phyloP scores from a whole-genome alignment of 2,329 filamentous ascomycete species.

The Beauveria australis region DNA sequence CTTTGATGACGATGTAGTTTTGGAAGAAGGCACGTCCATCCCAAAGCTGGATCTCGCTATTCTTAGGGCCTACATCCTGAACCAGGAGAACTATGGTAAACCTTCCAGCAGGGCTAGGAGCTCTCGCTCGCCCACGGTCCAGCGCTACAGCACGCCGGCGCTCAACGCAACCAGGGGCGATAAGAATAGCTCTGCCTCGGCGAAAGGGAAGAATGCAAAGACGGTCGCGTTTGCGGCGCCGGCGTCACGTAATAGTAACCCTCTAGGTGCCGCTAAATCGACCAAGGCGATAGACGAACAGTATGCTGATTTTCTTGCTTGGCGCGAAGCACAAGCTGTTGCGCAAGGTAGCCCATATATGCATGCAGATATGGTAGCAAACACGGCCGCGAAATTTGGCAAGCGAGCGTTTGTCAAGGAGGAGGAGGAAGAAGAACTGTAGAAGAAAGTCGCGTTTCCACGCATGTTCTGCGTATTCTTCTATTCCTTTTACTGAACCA shows the following conservation, averaged over 20 bases:
- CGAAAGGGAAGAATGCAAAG: not conserved
- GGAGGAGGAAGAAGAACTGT: too few species aligned
- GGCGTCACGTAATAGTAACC: not conserved
- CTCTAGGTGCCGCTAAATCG: not conserved
- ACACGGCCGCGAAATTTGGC: too few species aligned
- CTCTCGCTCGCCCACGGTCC: not conserved
- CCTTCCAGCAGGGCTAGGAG: not conserved
- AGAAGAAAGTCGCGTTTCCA: too few species aligned
- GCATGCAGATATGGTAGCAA: too few species aligned
- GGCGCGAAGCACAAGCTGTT: too few species aligned
- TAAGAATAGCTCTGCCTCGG: not conserved
- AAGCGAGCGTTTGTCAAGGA: too few species aligned
- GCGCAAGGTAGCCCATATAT: too few species aligned
- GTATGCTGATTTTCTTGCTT: too few species aligned
- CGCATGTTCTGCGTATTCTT: too few species aligned
- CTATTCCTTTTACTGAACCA: too few species aligned
- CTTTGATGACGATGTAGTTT: not conserved
- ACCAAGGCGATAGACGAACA: too few species aligned
- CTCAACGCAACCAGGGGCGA: not conserved
- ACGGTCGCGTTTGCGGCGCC: not conserved
- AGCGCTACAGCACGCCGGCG: not conserved
- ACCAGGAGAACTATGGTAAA: not conserved
- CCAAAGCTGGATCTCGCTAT: not conserved
- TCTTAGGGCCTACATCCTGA: not conserved
- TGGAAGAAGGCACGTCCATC: not conserved